These are phyloP conservation scores for Bryopsis sp. DNA, from an alignment of 139 green algal species.

Conservation along the genomic window DNA sequence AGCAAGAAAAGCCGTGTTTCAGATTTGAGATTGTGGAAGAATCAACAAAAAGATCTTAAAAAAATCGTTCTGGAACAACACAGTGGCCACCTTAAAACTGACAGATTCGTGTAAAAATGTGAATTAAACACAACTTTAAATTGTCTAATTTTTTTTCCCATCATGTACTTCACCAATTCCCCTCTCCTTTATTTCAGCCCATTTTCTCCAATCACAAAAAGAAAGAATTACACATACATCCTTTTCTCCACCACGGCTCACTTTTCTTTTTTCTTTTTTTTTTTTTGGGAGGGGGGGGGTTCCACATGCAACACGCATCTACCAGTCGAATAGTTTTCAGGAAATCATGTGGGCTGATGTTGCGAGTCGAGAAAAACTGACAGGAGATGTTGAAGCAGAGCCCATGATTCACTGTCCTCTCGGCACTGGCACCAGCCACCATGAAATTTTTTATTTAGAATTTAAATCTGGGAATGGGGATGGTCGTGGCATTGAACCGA, in stretches of 20 bases:
- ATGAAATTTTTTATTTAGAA: background rate
- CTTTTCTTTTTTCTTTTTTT: slow-evolving; percentile 5
- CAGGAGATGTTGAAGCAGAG: background rate
- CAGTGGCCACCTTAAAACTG: no score
- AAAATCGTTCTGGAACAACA: no score
- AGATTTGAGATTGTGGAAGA: no score
- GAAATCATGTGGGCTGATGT: no score
- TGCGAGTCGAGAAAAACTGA: no score
- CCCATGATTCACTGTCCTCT: background rate
- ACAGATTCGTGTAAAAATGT: background rate
- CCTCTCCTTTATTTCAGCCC: background rate
- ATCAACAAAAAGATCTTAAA: no score
- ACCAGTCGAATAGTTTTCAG: background rate
- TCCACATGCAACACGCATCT: background rate
- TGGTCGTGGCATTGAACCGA: no score
- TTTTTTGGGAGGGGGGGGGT: background rate
- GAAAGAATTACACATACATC: background rate
- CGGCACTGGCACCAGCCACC: background rate
- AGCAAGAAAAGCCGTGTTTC: no score
- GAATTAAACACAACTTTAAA: background rate
- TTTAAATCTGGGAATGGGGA: background rate
- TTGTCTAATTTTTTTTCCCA: background rate
- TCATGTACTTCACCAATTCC: background rate
- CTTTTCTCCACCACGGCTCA: background rate
- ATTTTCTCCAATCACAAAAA: background rate